Evolutionary conservation across 768 basidiomycete species (phyloP), one percentile per base, ranked within the genome.

Genomic region (Porphyrellus cyaneotinctus): DNA sequence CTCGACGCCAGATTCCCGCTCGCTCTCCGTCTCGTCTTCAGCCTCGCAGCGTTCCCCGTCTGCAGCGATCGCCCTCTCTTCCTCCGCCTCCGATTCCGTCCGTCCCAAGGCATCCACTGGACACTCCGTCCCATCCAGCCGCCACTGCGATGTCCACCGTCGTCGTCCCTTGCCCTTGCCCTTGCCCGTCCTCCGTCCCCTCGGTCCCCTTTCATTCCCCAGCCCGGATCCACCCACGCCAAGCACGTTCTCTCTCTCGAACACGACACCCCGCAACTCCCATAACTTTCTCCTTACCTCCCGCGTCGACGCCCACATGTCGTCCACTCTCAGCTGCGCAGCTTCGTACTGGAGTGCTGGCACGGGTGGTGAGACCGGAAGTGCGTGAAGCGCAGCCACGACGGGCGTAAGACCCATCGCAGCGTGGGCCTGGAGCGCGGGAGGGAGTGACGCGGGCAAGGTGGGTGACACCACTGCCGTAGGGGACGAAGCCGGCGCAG

Each of bases 11-110:
- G 63, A 62, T 36, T 60, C 69, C n/a, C 58, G 57, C 31, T 70
- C 64, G 23, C 63, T 64, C 43, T 67, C 60, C 9, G 73, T 64
- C 13, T 68, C 67, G 9, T 64, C 64, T 17, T 61, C 61, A 6
- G 47, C 61, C 38, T 69, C 67, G 9, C 57, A 60, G 13, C 62
- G 70, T 30, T 70, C 69, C 6, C 67, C 71, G 20, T 60, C 61
- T 7, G 56, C 54, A 23, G 59, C 58, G 22, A 64, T 71, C 47
- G 58, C 70, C 31, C 69, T 71, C 65, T 91, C 88, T 60, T 91
- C 88, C 61, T 85, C 85, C 20, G 76, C 87, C 68, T 91, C 88
- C 57, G 80, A 82, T 70, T 87, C 86, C 49, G 86, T 90, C 42
- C 87, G 73, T 17, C 88, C 88, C 37, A 82, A 62, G 36, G 72